These are phyloP conservation scores for Hirschioporus abietinus DNA, from an alignment of 768 basidiomycete genomes.

Conservation along the genomic window DNA sequence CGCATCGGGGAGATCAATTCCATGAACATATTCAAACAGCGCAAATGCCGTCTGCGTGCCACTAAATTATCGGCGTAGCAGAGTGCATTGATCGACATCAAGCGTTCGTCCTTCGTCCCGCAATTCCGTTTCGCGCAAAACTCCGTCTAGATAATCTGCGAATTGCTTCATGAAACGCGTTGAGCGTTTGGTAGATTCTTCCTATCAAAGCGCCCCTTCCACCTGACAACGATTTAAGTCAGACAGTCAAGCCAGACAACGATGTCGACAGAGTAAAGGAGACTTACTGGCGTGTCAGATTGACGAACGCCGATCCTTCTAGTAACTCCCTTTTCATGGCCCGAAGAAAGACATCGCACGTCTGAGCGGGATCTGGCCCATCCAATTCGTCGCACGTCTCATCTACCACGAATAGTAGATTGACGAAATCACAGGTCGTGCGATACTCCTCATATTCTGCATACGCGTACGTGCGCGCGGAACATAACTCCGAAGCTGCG, in stretches of 20 bases:
- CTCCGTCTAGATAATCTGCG: conserved; percentile 7
- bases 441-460: conserved; percentile 11
- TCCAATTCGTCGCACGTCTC: conserved; percentile 15
- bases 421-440: conserved; percentile 13
- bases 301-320: no score
- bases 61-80: conserved; percentile 22
- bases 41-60: conserved; percentile 20
- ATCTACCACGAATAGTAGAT: conserved; percentile 14
- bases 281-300: no score
- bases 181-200: conserved; percentile 1
- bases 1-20: conserved; percentile 22
- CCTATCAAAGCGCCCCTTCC: conserved; percentile 2
- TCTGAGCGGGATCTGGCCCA: conserved; percentile 27
- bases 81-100: conserved; percentile 17
- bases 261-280: no score
- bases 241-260: conserved; percentile 4
- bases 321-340: conserved; percentile 29
- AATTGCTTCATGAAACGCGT: conserved; percentile 13
- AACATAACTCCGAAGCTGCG: conserved; percentile 39
- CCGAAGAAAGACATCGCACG: conserved; percentile 48
- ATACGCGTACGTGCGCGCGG: conserved; percentile 11
- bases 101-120: conserved; percentile 18
- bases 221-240: conserved; percentile 5
- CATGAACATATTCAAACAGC: conserved; percentile 20
- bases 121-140: conserved; percentile 14